Evolutionary conservation across 78 protist genomes (phyloP).

Genomic region (Blattamonas nauphoetae): DNA sequence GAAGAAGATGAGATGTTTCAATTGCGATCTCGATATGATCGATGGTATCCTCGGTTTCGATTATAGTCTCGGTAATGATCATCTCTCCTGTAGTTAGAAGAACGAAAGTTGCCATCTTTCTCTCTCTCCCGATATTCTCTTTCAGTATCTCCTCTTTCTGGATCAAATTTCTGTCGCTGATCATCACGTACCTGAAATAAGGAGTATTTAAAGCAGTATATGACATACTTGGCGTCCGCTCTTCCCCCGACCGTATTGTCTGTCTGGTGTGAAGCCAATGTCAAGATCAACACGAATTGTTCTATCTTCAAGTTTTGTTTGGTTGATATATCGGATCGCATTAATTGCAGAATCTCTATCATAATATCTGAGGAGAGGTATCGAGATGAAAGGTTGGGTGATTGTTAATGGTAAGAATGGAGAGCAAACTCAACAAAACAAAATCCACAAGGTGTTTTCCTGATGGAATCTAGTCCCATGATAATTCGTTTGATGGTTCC

Average conservation of each 20-base stretch:
- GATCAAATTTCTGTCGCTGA: conserved; percentile 52
- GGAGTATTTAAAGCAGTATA: not conserved
- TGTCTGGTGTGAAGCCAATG: conserved; percentile 78
- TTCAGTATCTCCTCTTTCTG: conserved; percentile 42
- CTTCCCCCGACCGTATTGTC: conserved; percentile 88
- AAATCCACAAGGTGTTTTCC: conserved; percentile 87
- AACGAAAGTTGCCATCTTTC: too few relatives aligned
- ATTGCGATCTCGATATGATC: too few relatives aligned
- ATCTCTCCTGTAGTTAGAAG: too few relatives aligned
- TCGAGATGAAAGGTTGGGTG: not conserved
- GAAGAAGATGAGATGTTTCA: too few relatives aligned
- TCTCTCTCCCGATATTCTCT: too few relatives aligned
- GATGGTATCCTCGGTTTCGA: too few relatives aligned
- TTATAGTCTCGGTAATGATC: too few relatives aligned
- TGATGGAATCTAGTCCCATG: conserved; percentile 76
- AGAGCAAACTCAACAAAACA: conserved; percentile 80
- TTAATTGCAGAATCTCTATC: conserved; percentile 62
- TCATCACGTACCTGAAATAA: conserved; percentile 76
- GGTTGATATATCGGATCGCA: conserved; percentile 54
- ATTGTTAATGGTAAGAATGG: not conserved
- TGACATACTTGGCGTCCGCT: conserved; percentile 68
- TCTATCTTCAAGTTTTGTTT: conserved; percentile 73
- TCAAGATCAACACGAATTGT: conserved; percentile 81
- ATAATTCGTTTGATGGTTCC: conserved; percentile 69
- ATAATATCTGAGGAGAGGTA: conserved; percentile 52